phyloP scores from a whole-genome alignment of 495 filamentous ascomycete species.

The Penicillium odoratum region DNA sequence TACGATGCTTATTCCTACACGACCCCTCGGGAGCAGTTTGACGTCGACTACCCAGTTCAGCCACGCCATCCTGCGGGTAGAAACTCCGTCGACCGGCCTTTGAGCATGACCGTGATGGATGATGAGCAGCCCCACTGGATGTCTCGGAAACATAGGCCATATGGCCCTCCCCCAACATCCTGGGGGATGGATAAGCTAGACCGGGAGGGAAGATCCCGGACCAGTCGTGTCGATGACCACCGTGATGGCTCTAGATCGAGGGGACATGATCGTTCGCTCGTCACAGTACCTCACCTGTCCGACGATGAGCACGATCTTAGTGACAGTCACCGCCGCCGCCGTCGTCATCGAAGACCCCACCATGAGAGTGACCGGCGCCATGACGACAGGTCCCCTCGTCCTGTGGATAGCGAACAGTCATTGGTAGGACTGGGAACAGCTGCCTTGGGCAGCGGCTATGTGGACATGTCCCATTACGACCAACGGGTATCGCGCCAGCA shows the following conservation, averaged over 20 bases:
- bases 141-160: slow-evolving; percentile 38
- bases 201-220: slow-evolving; percentile 36
- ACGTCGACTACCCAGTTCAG: slow-evolving; percentile 59
- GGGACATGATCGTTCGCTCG: slow-evolving; percentile 37
- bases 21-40: slow-evolving; percentile 64
- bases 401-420: slow-evolving; percentile 16
- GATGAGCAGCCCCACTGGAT: slow-evolving; percentile 48
- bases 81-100: slow-evolving; percentile 55
- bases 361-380: slow-evolving; percentile 20
- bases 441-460: slow-evolving; percentile 38
- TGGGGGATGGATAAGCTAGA: slow-evolving; percentile 63
- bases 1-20: slow-evolving; percentile 69
- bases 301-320: slow-evolving; percentile 41
- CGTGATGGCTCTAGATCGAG: slow-evolving; percentile 31
- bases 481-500: slow-evolving; percentile 18
- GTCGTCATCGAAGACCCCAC: slow-evolving; percentile 29
- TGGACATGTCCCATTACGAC: slow-evolving; percentile 40
- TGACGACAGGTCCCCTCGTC: slow-evolving; percentile 30
- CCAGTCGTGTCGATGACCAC: slow-evolving; percentile 30
- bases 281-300: slow-evolving; percentile 38
- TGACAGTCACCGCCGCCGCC: slow-evolving; percentile 25
- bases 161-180: slow-evolving; percentile 60
- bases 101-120: slow-evolving; percentile 63
- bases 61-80: slow-evolving; percentile 50
- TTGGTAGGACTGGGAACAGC: slow-evolving; percentile 43